These are phyloP conservation scores for Eucalyptus sp. DNA, from an alignment of 345 rosid species.

Conservation along the genomic window DNA sequence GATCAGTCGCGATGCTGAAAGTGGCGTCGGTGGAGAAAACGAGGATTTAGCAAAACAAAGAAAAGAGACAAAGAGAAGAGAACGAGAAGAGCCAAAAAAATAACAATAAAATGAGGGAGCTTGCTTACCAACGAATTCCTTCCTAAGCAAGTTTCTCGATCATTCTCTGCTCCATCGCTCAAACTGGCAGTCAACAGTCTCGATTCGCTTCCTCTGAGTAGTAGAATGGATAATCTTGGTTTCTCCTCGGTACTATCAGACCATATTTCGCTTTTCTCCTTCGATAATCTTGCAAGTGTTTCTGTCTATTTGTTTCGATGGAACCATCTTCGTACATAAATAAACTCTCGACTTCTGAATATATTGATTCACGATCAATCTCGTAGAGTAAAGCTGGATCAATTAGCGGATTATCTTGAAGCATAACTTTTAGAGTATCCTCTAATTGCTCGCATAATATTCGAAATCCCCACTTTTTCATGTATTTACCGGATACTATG, in stretches of 20 bases:
- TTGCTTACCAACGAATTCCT: not conserved
- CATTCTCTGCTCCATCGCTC: not conserved
- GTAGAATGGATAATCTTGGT: fast-evolving
- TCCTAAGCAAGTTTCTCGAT: fast-evolving
- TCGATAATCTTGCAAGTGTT: no score
- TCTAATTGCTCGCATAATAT: no score
- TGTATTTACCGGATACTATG: fast-evolving
- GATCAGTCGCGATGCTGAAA: no score
- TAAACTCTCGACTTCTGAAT: no score
- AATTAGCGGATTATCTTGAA: fast-evolving
- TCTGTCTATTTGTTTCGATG: fast-evolving
- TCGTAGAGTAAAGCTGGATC: no score
- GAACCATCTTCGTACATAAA: fast-evolving
- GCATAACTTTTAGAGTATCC: fast-evolving
- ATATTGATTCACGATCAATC: no score
- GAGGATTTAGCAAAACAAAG: no score
- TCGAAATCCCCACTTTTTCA: no score
- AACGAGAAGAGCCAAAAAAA: not conserved
- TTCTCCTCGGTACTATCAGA: fast-evolving
- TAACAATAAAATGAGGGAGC: not conserved
- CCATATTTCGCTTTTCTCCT: fast-evolving
- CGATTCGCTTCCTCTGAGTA: not conserved
- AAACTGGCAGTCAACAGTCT: not conserved
- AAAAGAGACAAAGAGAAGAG: no score
- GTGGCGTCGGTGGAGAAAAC: no score